phyloP scores from a whole-genome alignment of 495 filamentous ascomycete species.

The Penicillium herquei region DNA sequence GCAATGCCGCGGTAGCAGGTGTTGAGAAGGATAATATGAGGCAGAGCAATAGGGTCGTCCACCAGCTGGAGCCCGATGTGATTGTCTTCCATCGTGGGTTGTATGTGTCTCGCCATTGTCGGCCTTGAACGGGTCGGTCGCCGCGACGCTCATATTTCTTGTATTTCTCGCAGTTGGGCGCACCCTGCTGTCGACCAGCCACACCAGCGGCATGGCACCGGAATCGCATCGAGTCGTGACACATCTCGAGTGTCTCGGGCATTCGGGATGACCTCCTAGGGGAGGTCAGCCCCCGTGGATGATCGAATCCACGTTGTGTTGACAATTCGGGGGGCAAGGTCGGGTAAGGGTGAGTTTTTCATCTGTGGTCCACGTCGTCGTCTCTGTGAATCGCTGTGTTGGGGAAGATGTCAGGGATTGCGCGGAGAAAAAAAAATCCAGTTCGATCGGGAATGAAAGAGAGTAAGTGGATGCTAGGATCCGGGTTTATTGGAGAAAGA shows the following conservation, averaged over 20 bases:
- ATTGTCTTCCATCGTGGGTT: constrained; percentile 10
- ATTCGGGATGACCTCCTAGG: constrained; percentile 47
- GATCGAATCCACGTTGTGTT: constrained; percentile 46
- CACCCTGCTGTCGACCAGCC: constrained; percentile 9
- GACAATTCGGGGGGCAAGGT: constrained; percentile 16
- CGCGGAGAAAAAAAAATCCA: neutral
- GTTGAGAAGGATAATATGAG: constrained; percentile 18
- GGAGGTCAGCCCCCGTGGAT: constrained; percentile 46
- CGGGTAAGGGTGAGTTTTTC: neutral
- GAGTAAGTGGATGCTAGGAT: neutral
- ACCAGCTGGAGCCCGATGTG: constrained; percentile 7
- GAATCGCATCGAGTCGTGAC: constrained; percentile 26
- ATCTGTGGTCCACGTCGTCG: constrained; percentile 4
- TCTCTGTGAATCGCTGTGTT: neutral
- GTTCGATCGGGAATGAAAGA: neutral
- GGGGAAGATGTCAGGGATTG: neutral
- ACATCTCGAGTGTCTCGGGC: constrained; percentile 34
- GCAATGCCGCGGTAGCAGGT: constrained; percentile 51
- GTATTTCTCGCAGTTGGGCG: neutral
- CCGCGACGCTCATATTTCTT: constrained; percentile 4
- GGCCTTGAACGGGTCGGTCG: constrained; percentile 11
- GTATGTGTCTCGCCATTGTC: constrained; percentile 24
- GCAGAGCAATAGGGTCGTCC: constrained; percentile 23
- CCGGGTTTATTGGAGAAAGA: constrained; percentile 6
- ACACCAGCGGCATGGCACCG: neutral